Evolutionary conservation across 306 rosid species (phyloP), one percentile per base, ranked within the genome.

Genomic region (Potentilla sterilis): DNA sequence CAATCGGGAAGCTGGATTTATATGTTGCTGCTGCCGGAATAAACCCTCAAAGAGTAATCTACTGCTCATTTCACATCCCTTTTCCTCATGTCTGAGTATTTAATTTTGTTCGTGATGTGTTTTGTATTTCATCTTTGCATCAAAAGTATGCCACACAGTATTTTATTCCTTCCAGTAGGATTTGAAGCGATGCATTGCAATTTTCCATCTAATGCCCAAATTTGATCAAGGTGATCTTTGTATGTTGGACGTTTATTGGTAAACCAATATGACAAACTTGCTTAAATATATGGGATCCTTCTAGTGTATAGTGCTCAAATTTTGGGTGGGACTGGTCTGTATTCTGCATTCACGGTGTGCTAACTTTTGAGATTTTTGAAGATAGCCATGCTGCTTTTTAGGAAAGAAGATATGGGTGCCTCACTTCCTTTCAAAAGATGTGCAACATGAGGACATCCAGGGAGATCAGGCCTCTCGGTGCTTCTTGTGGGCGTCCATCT

Each of bases 11-110:
- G 88, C 89, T 96, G 77, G 99, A 96, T 81, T 81, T 96, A 37
- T 96, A 96, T 81, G 99, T 96, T 75, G 99, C 98, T 83, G 99
- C 99, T 65, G 99, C 99, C 5, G 99, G 99, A 77, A 92, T 96
- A 84, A 96, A 96, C 85, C 99, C 99, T 83, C 99, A 96, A 84
- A 86, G 98, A 93, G 99, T 92, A 87, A 34, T 41, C 24, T 72
- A 24, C 68, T 81, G 68, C 70, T 47, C 75, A 21, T 41, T 57
- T 55, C 16, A 42, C 22, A 3, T 62, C 72, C 2, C n/a, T 58
- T 35, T 13, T 38, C 9, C 19, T 24, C 34, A 47, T 67, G 35
- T 54, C 38, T 77, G 47, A n/a, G 67, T 66, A 65, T 58, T 55
- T 70, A 22, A 28, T 73, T 70, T 41, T 42, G 59, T 51, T 79